phyloP scores from a whole-genome alignment of 306 rosid species.

The Senna tora region DNA sequence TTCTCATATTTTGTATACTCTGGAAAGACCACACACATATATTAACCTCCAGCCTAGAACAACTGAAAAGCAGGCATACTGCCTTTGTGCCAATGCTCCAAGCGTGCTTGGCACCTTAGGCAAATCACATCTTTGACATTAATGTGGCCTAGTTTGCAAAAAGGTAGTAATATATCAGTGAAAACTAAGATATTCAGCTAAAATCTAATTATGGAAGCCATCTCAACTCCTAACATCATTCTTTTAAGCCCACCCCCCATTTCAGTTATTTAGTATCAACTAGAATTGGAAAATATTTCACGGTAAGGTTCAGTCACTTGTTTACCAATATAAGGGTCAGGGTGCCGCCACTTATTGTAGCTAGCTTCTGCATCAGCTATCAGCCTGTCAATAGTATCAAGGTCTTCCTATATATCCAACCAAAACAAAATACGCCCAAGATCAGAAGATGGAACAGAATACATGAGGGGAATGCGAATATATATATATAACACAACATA shows the following conservation, averaged over 20 bases:
- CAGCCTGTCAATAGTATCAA: conserved; percentile 79
- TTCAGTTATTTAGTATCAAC: not conserved
- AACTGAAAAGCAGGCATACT: not conserved
- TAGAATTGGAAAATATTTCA: not conserved
- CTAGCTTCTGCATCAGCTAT: conserved; percentile 72
- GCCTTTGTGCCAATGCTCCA: conserved; percentile 11
- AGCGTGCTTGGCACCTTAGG: not conserved
- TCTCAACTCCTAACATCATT: conserved; percentile 11
- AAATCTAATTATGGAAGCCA: not conserved
- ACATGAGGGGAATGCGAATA: not conserved
- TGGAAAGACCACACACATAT: not conserved
- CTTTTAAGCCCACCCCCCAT: not conserved
- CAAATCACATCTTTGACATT: not conserved
- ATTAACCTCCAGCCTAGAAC: not conserved
- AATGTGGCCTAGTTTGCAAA: not conserved
- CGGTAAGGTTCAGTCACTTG: not conserved
- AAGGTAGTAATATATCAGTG: not conserved
- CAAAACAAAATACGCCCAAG: conserved; percentile 26
- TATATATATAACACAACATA: not conserved
- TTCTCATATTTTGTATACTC: not conserved
- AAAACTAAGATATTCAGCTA: not conserved
- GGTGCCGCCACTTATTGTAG: conserved; percentile 92
- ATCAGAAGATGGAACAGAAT: not conserved
- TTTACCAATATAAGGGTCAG: conserved; percentile 95
- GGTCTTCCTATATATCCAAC: conserved; percentile 65